phyloP scores from a whole-genome alignment of 2,329 filamentous ascomycete genomes.

The Colletotrichum graminicola region DNA sequence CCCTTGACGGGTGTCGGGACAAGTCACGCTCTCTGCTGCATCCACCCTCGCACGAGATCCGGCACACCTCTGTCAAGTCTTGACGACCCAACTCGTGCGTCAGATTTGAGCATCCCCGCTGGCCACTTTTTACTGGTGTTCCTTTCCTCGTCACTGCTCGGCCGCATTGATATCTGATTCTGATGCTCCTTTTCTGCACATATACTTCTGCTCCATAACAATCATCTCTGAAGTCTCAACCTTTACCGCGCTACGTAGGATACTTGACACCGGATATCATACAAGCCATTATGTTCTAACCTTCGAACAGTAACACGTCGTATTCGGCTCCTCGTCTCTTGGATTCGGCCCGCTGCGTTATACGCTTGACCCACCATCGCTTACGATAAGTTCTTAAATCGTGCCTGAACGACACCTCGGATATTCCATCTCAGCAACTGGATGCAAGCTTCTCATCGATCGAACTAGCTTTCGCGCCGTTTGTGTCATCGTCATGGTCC shows the following conservation, averaged over 20 bases:
- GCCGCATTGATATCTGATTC: conserved; percentile 24
- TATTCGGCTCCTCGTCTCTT: conserved; percentile 24
- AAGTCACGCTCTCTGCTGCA: conserved; percentile 29
- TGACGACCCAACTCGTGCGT: conserved; percentile 14
- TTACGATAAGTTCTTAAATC: conserved; percentile 13
- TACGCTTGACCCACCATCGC: conserved; percentile 1
- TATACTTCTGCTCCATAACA: conserved; percentile 14
- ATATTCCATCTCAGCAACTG: neutral
- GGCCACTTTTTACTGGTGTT: conserved; percentile 16
- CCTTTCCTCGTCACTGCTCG: conserved; percentile 5
- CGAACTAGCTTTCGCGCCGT: conserved; percentile 3
- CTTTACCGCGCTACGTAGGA: conserved; percentile 14
- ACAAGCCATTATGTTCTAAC: conserved; percentile 28
- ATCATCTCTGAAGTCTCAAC: conserved; percentile 7
- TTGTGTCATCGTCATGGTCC: conserved; percentile 53
- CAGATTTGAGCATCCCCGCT: conserved; percentile 9
- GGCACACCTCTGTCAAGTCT: conserved; percentile 32
- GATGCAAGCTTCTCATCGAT: conserved; percentile 13
- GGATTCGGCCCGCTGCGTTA: neutral
- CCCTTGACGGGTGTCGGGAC: conserved; percentile 29
- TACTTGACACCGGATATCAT: conserved; percentile 16
- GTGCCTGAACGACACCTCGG: conserved; percentile 10
- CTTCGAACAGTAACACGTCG: conserved; percentile 35
- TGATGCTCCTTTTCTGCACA: conserved; percentile 7
- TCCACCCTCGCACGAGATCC: conserved; percentile 34